Evolutionary conservation across 129 eudicot genomes (phyloP).

Genomic region (Flaveria trinervia): DNA sequence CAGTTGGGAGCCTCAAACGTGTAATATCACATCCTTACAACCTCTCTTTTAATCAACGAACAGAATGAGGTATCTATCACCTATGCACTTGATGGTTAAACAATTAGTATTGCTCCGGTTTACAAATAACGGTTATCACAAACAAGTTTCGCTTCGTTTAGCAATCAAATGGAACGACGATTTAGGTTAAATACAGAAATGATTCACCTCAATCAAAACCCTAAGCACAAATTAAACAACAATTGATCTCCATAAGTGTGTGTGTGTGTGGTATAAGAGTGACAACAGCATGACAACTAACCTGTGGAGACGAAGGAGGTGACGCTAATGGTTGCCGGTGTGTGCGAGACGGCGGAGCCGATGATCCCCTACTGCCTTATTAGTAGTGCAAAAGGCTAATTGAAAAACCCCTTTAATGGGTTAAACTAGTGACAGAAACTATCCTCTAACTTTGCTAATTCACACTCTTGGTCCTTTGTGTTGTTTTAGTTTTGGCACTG

Average conservation of each 20-base stretch:
- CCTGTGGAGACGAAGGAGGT: conserved; percentile 21
- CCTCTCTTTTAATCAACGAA: too few species aligned
- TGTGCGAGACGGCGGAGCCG: conserved; percentile 30
- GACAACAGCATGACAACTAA: conserved; percentile 15
- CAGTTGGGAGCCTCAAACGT: background rate
- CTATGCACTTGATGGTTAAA: too few species aligned
- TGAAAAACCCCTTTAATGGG: background rate
- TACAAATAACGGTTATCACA: background rate
- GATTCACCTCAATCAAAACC: background rate
- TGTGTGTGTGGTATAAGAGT: background rate
- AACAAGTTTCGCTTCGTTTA: background rate
- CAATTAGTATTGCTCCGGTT: too few species aligned
- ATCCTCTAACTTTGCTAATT: background rate
- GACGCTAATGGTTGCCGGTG: conserved; percentile 4
- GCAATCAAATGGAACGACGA: conserved; percentile 9
- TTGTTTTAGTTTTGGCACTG: background rate
- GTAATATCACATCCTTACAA: background rate
- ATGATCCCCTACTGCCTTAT: conserved; percentile 13
- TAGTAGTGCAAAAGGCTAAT: background rate
- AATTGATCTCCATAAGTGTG: background rate
- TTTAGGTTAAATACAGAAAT: conserved; percentile 2
- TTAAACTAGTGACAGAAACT: conserved; percentile 17
- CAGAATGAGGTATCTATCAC: too few species aligned
- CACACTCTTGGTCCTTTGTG: background rate
- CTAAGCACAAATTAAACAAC: background rate